phyloP scores from a whole-genome alignment of 768 basidiomycete genomes.

The Calvatia gigantea region DNA sequence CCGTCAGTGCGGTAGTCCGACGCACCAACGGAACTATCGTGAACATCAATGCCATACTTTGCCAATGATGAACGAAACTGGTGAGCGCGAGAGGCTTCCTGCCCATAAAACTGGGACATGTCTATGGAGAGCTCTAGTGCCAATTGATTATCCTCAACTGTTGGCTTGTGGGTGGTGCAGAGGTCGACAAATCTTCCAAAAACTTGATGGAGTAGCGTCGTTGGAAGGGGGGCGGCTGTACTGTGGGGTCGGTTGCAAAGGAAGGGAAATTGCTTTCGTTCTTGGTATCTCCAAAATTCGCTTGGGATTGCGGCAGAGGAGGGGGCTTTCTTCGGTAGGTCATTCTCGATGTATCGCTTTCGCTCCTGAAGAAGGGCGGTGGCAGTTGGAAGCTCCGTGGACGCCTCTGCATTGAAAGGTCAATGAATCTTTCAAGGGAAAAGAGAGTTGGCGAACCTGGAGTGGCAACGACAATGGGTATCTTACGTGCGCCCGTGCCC shows the following conservation, averaged over 20 bases:
- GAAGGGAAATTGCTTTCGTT: no score
- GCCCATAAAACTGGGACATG: conserved; percentile 17
- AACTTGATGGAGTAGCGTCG: conserved; percentile 18
- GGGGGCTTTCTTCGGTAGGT: no score
- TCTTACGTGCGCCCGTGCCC: no score
- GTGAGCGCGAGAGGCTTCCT: conserved; percentile 12
- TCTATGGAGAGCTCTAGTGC: conserved; percentile 12
- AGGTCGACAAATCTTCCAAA: conserved; percentile 20
- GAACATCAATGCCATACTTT: neutral
- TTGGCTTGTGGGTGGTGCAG: conserved; percentile 5
- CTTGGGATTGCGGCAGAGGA: no score
- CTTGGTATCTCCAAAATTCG: no score
- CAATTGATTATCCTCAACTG: neutral
- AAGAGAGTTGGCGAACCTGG: no score
- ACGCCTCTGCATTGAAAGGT: no score
- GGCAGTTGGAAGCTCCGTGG: no score
- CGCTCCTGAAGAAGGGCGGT: no score
- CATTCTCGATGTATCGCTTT: no score
- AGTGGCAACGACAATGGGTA: no score
- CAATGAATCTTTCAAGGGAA: no score
- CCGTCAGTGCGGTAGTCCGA: conserved; percentile 6
- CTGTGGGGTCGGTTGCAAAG: conserved; percentile 16
- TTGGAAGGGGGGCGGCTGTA: conserved; percentile 13
- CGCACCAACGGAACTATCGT: neutral
- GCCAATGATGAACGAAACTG: conserved; percentile 9